Percentiles rank a stretch among this genome's conserved stretches.
Evolutionary conservation across 331 rosid genomes (phyloP).

Genomic region (Dryas integrifolia): DNA sequence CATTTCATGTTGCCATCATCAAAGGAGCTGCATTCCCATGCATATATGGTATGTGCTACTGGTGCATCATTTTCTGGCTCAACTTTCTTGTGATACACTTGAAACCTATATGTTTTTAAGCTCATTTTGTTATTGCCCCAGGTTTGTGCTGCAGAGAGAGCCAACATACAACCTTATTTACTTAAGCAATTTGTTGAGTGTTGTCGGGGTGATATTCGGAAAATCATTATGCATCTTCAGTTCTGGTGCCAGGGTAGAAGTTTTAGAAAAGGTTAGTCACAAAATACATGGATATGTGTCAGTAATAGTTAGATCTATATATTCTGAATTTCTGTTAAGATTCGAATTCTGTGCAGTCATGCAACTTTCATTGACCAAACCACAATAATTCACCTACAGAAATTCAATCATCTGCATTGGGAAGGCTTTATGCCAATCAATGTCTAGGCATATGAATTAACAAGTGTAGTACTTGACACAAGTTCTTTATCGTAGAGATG

Average conservation of each 20-base stretch:
- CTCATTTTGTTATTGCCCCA: constrained; percentile 32
- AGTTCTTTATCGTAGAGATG: constrained; percentile 3
- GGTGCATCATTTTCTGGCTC: constrained; percentile 14
- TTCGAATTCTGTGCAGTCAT: not conserved
- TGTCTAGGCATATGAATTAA: not conserved
- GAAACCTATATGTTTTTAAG: constrained; percentile 18
- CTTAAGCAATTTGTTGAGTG: constrained; percentile 59
- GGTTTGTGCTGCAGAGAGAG: constrained; percentile 79
- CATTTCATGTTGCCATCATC: constrained; percentile 61
- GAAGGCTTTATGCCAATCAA: constrained; percentile 1
- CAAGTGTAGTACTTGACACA: not conserved
- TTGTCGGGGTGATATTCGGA: constrained; percentile 76
- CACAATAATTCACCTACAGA: not conserved
- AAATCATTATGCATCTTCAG: constrained; percentile 78
- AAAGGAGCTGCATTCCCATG: constrained; percentile 65
- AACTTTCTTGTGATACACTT: constrained; percentile 4
- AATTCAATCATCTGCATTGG: not conserved
- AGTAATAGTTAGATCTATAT: not conserved
- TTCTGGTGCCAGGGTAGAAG: constrained; percentile 86
- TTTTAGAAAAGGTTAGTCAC: constrained; percentile 50
- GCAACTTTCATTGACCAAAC: not conserved
- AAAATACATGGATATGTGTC: constrained; percentile 7
- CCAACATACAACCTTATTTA: constrained; percentile 50
- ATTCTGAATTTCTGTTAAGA: constrained; percentile 1
- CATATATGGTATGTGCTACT: constrained; percentile 53